A percentile compares a stretch with the other conserved stretches of the same genome.
These are phyloP conservation scores for Phanerodontia chrysosporium DNA, from an alignment of 768 basidiomycete genomes.

Conservation along the genomic window DNA sequence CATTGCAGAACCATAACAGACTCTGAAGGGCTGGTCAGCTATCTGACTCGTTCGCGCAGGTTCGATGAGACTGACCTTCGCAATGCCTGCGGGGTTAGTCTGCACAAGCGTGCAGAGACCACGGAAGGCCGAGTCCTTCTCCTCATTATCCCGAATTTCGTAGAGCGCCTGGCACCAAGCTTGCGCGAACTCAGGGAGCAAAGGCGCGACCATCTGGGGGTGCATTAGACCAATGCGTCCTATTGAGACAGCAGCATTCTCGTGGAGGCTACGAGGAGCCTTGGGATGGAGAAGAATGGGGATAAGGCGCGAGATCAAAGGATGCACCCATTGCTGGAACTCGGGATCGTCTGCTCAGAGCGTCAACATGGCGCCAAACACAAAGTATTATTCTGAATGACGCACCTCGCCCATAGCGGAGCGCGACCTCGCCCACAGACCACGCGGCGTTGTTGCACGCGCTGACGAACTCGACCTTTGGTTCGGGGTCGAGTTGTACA, in stretches of 20 bases:
- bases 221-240: slow-evolving; percentile 94
- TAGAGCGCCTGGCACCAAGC: slow-evolving; percentile 97
- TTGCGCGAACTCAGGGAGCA: slow-evolving; percentile 86
- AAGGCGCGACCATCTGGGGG: slow-evolving; percentile 82
- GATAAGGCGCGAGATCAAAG: slow-evolving; percentile 82
- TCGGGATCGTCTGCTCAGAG: slow-evolving; percentile 61
- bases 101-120: slow-evolving; percentile 96
- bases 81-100: slow-evolving; percentile 88
- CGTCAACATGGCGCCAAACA: slow-evolving; percentile 5
- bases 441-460: slow-evolving; percentile 99
- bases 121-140: slow-evolving; percentile 98
- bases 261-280: slow-evolving; percentile 89
- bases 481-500: slow-evolving; percentile 87
- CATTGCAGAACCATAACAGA: slow-evolving; percentile 96
- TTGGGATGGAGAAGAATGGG: slow-evolving; percentile 91
- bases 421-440: slow-evolving; percentile 98
- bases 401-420: slow-evolving; percentile 82
- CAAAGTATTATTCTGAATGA: slow-evolving; percentile 12
- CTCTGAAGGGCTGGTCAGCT: slow-evolving; percentile 52
- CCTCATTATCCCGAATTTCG: slow-evolving; percentile 98
- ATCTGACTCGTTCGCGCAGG: background rate
- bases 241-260: slow-evolving; percentile 98
- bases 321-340: slow-evolving; percentile 89
- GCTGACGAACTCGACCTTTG: slow-evolving; percentile 89
- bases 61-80: slow-evolving; percentile 63